Conservation (phyloP, 2,329 filamentous ascomycete genomes). For the Colletotrichum lini region DNA sequence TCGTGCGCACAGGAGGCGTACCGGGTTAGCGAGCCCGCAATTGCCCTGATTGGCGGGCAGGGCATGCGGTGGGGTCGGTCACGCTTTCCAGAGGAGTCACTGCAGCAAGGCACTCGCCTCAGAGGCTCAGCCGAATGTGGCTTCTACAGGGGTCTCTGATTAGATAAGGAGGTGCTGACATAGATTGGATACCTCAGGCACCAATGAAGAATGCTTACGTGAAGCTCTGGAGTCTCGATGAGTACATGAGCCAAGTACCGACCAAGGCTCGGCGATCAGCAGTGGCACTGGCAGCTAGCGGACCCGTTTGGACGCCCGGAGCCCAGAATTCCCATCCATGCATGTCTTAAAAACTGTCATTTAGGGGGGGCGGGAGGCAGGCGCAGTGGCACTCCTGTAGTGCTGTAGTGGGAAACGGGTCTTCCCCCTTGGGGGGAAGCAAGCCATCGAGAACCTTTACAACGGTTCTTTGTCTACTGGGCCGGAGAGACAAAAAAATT, state of each 20-base stretch:
- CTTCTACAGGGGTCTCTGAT: slow-evolving; percentile 6
- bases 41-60: slow-evolving; percentile 39
- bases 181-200: not conserved
- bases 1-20: slow-evolving; percentile 35
- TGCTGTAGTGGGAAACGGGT: too few relatives aligned
- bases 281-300: slow-evolving; percentile 31
- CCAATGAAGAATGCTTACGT: not conserved
- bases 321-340: slow-evolving; percentile 34
- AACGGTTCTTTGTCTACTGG: slow-evolving; percentile 37
- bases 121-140: slow-evolving; percentile 18
- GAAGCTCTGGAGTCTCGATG: slow-evolving; percentile 6
- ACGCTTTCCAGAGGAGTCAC: slow-evolving; percentile 33
- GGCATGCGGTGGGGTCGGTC: slow-evolving; percentile 36
- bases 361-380: slow-evolving; percentile 25
- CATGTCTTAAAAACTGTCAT: slow-evolving; percentile 41
- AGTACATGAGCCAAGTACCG: not conserved
- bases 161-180: slow-evolving; percentile 26
- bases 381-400: too few relatives aligned
- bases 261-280: not conserved
- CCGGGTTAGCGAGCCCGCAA: slow-evolving; percentile 41
- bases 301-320: slow-evolving; percentile 31
- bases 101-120: slow-evolving; percentile 16
- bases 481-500: slow-evolving; percentile 18
- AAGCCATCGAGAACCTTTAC: slow-evolving; percentile 32
- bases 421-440: slow-evolving; percentile 21